phyloP scores from a whole-genome alignment of 2,329 filamentous ascomycete genomes.

The Fusarium xyrophilum region DNA sequence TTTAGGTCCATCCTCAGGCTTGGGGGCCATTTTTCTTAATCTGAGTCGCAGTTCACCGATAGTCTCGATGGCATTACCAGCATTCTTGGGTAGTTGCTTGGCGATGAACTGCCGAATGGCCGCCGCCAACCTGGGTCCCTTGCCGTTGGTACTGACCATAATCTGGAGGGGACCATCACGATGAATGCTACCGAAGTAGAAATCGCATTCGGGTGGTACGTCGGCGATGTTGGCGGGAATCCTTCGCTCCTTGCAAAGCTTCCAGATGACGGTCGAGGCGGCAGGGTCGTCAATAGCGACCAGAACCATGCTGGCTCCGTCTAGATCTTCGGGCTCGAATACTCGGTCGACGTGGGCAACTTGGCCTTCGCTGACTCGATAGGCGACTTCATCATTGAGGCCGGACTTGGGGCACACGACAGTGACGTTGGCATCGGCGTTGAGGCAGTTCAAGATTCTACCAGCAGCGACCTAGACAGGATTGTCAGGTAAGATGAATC shows the following conservation, averaged over 20 bases:
- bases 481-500: neutral
- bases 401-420: conserved; percentile 82
- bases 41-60: conserved; percentile 82
- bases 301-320: conserved; percentile 84
- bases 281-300: conserved; percentile 92
- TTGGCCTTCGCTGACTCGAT: conserved; percentile 77
- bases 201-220: conserved; percentile 95
- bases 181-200: conserved; percentile 97
- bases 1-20: conserved; percentile 76
- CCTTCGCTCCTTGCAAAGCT: conserved; percentile 82
- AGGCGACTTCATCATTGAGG: conserved; percentile 86
- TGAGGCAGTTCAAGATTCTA: conserved; percentile 91
- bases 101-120: conserved; percentile 86
- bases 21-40: conserved; percentile 78
- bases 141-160: conserved; percentile 99
- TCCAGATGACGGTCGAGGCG: conserved; percentile 91
- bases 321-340: conserved; percentile 87
- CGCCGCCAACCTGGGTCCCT: conserved; percentile 88
- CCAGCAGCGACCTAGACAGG: conserved; percentile 83
- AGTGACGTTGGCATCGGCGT: conserved; percentile 90
- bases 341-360: conserved; percentile 81
- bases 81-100: conserved; percentile 74
- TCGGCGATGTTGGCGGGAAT: conserved; percentile 96
- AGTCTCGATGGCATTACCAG: conserved; percentile 83
- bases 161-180: conserved; percentile 94